phyloP scores from a whole-genome alignment of 495 filamentous ascomycete genomes.

The Bryoglossum gracile region DNA sequence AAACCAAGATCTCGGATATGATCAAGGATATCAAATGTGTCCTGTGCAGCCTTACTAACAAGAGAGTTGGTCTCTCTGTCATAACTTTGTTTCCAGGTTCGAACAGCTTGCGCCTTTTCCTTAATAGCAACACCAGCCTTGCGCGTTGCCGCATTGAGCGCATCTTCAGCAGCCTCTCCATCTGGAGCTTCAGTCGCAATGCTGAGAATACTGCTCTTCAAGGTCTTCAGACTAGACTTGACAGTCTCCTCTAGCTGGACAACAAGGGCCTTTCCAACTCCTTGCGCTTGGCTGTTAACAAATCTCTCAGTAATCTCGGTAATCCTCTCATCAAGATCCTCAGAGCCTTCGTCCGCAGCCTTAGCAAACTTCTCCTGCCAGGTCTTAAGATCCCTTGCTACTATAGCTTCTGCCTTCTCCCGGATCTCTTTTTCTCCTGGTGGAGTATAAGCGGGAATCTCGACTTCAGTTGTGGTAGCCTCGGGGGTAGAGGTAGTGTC shows the following conservation, averaged over 20 bases:
- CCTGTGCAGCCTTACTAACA: slow-evolving; percentile 67
- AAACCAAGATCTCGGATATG: slow-evolving; percentile 80
- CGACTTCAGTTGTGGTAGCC: slow-evolving; percentile 19
- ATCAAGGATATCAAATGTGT: slow-evolving; percentile 76
- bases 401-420: slow-evolving; percentile 51
- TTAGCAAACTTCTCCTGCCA: slow-evolving; percentile 84
- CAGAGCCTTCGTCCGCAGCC: slow-evolving; percentile 72
- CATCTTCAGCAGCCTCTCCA: slow-evolving; percentile 52
- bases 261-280: slow-evolving; percentile 59
- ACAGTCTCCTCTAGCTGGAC: slow-evolving; percentile 60
- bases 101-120: slow-evolving; percentile 71
- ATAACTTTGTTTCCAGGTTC: slow-evolving; percentile 70
- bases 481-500: slow-evolving; percentile 5
- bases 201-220: slow-evolving; percentile 61
- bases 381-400: slow-evolving; percentile 65
- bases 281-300: slow-evolving; percentile 54
- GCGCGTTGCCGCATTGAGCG: slow-evolving; percentile 56
- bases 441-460: slow-evolving; percentile 16
- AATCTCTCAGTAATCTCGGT: slow-evolving; percentile 71
- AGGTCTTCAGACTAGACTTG: slow-evolving; percentile 49
- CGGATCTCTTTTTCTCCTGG: slow-evolving; percentile 32
- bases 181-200: slow-evolving; percentile 50
- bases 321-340: slow-evolving; percentile 61
- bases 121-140: slow-evolving; percentile 69
- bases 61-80: slow-evolving; percentile 60